Conservation (phyloP, 148 eudicot genomes). For the Amaranthus cruentus region DNA sequence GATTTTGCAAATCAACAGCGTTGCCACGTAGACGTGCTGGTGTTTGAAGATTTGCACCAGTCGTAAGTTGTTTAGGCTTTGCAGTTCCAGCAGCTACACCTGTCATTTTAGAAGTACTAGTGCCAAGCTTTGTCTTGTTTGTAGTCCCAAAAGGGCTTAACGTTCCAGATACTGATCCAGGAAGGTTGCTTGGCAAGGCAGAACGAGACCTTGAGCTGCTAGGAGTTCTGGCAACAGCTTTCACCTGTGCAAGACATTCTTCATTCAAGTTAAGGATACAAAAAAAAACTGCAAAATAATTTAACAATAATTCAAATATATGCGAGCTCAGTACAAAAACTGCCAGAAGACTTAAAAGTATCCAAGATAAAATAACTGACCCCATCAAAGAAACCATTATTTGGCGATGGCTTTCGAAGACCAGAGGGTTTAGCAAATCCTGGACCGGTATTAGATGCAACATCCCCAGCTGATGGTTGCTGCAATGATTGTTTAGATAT, state of each 20-base stretch:
- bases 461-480: constrained; percentile 34
- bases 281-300: background rate
- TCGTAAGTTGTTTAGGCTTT: constrained; percentile 29
- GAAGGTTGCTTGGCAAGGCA: constrained; percentile 35
- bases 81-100: constrained; percentile 23
- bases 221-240: constrained; percentile 57
- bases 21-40: constrained; percentile 19
- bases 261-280: constrained; percentile 6
- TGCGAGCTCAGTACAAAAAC: background rate
- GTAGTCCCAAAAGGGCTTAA: constrained; percentile 36
- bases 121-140: constrained; percentile 37
- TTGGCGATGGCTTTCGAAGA: constrained; percentile 89
- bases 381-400: constrained; percentile 94
- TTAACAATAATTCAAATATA: background rate
- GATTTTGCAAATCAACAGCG: constrained; percentile 25
- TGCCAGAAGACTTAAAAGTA: background rate
- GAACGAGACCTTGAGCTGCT: constrained; percentile 43
- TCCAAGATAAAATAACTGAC: constrained; percentile 42
- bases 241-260: constrained; percentile 39
- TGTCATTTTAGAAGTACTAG: constrained; percentile 26
- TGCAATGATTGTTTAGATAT: constrained; percentile 24
- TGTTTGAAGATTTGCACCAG: constrained; percentile 26
- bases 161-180: constrained; percentile 39
- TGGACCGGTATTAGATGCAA: constrained; percentile 25
- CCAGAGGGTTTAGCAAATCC: constrained; percentile 72